These are phyloP conservation scores for Fusarium vanettenii DNA, from an alignment of 2,329 filamentous ascomycete genomes.

Conservation along the genomic window DNA sequence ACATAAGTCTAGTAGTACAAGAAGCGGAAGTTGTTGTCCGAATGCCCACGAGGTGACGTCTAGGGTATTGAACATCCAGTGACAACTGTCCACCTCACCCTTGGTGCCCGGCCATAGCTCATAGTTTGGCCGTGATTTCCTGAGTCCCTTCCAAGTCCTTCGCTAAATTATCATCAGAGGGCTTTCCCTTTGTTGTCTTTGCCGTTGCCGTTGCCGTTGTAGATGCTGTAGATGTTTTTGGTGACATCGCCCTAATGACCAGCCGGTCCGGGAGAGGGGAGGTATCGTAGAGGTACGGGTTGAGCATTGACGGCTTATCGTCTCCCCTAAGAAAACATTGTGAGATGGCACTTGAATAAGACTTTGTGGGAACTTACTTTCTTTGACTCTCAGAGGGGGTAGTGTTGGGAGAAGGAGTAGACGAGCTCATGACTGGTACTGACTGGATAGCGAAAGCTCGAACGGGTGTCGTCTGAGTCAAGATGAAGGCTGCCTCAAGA, in stretches of 20 bases:
- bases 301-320: not conserved
- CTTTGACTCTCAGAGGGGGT: not conserved
- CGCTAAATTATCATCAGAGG: not conserved
- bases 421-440: not conserved
- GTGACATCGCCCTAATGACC: not conserved
- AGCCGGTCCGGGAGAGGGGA: slow-evolving; percentile 9
- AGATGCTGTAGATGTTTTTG: not conserved
- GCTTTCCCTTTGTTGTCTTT: not conserved
- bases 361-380: not conserved
- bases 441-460: not conserved
- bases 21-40: not conserved
- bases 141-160: not conserved
- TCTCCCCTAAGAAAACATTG: not conserved
- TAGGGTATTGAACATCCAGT: not conserved
- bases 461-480: not conserved
- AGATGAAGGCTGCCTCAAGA: not conserved
- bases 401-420: not conserved
- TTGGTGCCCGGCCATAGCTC: not conserved
- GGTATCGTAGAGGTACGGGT: slow-evolving; percentile 10
- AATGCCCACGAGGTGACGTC: not conserved
- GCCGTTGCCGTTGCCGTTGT: not conserved
- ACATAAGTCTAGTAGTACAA: not conserved
- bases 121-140: not conserved
- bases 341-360: not conserved
- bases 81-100: not conserved